Conservation (phyloP, 2,329 filamentous ascomycete genomes). For the Fusarium agapanthi region DNA sequence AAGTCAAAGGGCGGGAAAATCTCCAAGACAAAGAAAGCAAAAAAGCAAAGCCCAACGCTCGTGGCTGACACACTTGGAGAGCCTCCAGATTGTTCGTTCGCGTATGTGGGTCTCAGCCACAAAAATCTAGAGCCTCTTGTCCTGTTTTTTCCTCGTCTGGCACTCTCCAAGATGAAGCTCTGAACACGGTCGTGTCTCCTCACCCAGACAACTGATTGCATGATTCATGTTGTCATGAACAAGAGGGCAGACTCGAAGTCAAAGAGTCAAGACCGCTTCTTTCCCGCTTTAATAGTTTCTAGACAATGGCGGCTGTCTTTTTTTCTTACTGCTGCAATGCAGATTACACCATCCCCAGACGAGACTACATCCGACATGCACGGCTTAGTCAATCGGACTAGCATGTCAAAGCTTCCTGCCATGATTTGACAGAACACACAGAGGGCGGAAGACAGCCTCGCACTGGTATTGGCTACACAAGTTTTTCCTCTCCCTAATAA, state of each 20-base stretch:
- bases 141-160: neutral
- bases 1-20: neutral
- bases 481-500: neutral
- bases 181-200: conserved; percentile 8
- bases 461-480: conserved; percentile 10
- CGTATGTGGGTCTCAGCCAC: conserved; percentile 6
- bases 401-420: conserved; percentile 28
- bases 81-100: conserved; percentile 17
- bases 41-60: conserved; percentile 22
- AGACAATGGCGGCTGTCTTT: conserved; percentile 31
- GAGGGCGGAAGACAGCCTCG: neutral
- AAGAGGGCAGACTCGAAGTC: neutral
- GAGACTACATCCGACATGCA: conserved; percentile 13
- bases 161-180: conserved; percentile 25
- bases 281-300: conserved; percentile 10
- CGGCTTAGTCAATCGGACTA: conserved; percentile 21
- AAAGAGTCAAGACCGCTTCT: conserved; percentile 19
- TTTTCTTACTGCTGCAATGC: neutral
- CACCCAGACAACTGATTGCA: neutral
- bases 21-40: conserved; percentile 9
- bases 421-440: neutral
- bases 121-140: neutral
- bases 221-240: conserved; percentile 3
- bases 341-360: conserved; percentile 28
- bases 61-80: conserved; percentile 29